Evolutionary conservation across 257 asterid species (phyloP).

Genomic region (Vinca minor): DNA sequence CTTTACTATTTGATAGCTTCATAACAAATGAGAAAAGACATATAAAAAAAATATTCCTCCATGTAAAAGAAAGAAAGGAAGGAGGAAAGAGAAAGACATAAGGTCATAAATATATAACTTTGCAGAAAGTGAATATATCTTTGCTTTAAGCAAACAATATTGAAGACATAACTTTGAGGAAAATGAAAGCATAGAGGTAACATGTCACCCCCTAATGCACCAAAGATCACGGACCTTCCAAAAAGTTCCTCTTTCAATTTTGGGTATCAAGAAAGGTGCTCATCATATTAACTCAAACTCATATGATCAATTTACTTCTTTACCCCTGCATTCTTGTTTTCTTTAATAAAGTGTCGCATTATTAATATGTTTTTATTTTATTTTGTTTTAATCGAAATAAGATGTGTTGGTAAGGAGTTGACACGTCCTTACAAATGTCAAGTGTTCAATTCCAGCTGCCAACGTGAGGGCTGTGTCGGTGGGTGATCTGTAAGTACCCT

Average conservation of each 20-base stretch:
- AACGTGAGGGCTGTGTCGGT: too few relatives aligned
- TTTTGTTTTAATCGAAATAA: too few relatives aligned
- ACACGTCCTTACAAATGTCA: too few relatives aligned
- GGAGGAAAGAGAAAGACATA: slow-evolving; percentile 14
- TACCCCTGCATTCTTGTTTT: not conserved
- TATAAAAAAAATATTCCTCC: slow-evolving; percentile 39
- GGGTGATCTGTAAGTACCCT: too few relatives aligned
- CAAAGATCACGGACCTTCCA: slow-evolving; percentile 31
- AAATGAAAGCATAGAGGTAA: slow-evolving; percentile 31
- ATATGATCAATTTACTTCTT: not conserved
- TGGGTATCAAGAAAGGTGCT: slow-evolving; percentile 41
- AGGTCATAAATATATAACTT: slow-evolving; percentile 39
- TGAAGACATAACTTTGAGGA: slow-evolving; percentile 36
- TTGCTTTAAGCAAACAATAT: slow-evolving; percentile 32
- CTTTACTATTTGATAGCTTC: slow-evolving; percentile 3
- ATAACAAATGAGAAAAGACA: slow-evolving; percentile 36
- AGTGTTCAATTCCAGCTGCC: too few relatives aligned
- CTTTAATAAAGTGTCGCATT: too few relatives aligned
- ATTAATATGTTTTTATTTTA: too few relatives aligned
- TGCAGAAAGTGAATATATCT: slow-evolving; percentile 48
- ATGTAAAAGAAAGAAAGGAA: slow-evolving; percentile 27
- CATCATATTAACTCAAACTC: slow-evolving; percentile 11
- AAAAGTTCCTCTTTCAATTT: slow-evolving; percentile 32
- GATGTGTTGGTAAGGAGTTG: too few relatives aligned
- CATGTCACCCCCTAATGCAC: slow-evolving; percentile 24